phyloP scores from a whole-genome alignment of 208 protist genomes.

The Leishmania tarentolae region DNA sequence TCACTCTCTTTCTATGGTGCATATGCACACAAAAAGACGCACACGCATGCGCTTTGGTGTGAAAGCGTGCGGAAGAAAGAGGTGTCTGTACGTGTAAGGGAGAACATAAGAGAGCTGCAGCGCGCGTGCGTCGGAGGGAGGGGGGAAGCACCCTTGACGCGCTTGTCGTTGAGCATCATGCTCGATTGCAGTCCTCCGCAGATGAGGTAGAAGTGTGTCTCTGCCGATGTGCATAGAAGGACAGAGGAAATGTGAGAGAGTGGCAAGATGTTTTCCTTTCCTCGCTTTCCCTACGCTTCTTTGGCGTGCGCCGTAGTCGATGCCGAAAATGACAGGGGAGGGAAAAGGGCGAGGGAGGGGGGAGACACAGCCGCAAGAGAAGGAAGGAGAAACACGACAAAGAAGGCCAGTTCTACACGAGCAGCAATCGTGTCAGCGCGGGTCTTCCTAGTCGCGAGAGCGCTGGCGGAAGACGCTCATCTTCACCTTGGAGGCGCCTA shows the following conservation, averaged over 20 bases:
- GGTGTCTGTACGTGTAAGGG: background rate
- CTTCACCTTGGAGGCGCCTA: constrained; percentile 59
- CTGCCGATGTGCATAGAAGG: background rate
- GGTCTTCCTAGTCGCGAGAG: constrained; percentile 37
- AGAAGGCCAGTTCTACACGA: background rate
- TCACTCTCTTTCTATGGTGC: background rate
- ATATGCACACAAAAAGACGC: background rate
- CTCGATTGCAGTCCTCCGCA: background rate
- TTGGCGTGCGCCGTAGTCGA: background rate
- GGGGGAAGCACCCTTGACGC: too few species aligned
- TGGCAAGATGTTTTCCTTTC: background rate
- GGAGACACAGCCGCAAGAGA: background rate
- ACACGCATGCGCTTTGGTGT: background rate
- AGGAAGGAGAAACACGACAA: background rate
- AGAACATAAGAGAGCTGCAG: background rate
- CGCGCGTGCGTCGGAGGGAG: too few species aligned
- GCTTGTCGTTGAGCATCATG: background rate
- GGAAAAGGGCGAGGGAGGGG: background rate
- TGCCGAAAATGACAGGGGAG: background rate
- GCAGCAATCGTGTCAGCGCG: background rate
- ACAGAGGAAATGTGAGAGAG: background rate
- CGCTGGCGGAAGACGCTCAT: constrained; percentile 81
- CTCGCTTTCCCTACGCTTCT: background rate
- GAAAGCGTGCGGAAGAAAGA: background rate
- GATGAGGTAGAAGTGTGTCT: background rate